A percentile compares a stretch with the other conserved stretches of the same genome.
Conservation (phyloP, 192 early-diverging fungal species). For the Coemansia brasiliensis region DNA sequence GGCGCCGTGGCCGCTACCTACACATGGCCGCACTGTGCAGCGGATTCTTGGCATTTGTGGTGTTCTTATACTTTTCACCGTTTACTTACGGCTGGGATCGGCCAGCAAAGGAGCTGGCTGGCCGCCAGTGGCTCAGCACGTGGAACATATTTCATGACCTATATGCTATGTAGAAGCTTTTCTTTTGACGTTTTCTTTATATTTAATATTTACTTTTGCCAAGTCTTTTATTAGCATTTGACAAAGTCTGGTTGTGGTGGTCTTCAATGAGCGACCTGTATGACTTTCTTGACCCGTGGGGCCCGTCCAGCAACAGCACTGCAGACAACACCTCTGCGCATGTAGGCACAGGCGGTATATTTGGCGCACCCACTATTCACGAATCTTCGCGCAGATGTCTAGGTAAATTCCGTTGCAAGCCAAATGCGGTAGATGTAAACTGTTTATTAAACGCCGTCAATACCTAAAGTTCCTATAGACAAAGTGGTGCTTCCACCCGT, state of each 20-base stretch:
- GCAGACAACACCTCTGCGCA: neutral
- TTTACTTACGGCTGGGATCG: constrained; percentile 79
- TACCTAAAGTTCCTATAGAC: constrained; percentile 28
- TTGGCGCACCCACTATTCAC: constrained; percentile 6
- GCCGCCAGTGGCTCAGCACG: constrained; percentile 66
- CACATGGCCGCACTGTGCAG: constrained; percentile 46
- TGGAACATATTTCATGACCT: constrained; percentile 76
- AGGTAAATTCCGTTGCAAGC: constrained; percentile 25
- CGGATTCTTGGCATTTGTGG: constrained; percentile 18
- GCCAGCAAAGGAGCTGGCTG: constrained; percentile 57
- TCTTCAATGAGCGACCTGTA: constrained; percentile 54
- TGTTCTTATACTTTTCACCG: constrained; percentile 69
- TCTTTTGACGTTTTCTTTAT: constrained; percentile 5
- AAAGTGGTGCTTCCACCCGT: constrained; percentile 44
- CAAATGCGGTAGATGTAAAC: neutral
- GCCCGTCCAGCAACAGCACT: constrained; percentile 19
- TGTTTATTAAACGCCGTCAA: neutral
- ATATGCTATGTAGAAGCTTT: constrained; percentile 21
- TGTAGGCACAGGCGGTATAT: constrained; percentile 4
- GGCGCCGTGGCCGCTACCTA: constrained; percentile 65
- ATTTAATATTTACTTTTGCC: neutral
- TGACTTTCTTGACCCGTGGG: constrained; percentile 57
- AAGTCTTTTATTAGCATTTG: neutral
- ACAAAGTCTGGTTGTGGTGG: neutral
- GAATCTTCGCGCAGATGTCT: constrained; percentile 31